phyloP scores from a whole-genome alignment of 257 asterid species.

The Pogostemon cablin region DNA sequence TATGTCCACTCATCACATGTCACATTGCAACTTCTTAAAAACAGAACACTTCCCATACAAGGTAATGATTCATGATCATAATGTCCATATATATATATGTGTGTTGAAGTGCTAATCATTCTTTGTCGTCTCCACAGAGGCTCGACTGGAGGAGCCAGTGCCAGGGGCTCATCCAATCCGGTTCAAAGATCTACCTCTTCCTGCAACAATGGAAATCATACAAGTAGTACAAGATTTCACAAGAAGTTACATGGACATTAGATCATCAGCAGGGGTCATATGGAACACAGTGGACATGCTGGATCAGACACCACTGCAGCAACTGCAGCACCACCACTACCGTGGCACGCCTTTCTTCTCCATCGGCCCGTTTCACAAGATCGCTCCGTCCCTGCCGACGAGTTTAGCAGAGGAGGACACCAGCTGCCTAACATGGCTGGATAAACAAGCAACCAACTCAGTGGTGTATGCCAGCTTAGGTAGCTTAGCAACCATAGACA shows the following conservation, averaged over 20 bases:
- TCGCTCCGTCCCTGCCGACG: constrained; percentile 33
- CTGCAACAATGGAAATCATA: constrained; percentile 13
- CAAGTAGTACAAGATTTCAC: constrained; percentile 32
- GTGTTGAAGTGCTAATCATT: background rate
- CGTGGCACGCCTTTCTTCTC: constrained; percentile 52
- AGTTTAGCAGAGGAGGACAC: constrained; percentile 45
- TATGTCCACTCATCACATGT: constrained; percentile 34
- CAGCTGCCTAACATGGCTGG: constrained; percentile 49
- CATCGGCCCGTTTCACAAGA: constrained; percentile 65
- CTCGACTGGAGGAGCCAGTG: constrained; percentile 31
- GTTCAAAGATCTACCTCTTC: constrained; percentile 45
- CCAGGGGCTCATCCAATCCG: constrained; percentile 40
- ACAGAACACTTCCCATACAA: constrained; percentile 42
- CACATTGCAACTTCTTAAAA: constrained; percentile 26
- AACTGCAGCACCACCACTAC: constrained; percentile 35
- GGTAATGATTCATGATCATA: constrained; percentile 30
- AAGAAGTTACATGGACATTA: constrained; percentile 25
- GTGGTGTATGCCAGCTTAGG: constrained; percentile 55
- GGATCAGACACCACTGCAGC: constrained; percentile 34
- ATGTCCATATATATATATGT: background rate
- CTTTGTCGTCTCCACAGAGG: constrained; percentile 22
- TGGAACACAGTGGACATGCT: constrained; percentile 49
- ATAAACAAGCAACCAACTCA: constrained; percentile 43
- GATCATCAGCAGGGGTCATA: constrained; percentile 47
- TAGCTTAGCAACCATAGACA: constrained; percentile 42